A percentile compares a stretch with the other conserved stretches of the same genome.
These are phyloP conservation scores for Cercospora canescens DNA, from an alignment of 2,329 filamentous ascomycete species.

Conservation along the genomic window DNA sequence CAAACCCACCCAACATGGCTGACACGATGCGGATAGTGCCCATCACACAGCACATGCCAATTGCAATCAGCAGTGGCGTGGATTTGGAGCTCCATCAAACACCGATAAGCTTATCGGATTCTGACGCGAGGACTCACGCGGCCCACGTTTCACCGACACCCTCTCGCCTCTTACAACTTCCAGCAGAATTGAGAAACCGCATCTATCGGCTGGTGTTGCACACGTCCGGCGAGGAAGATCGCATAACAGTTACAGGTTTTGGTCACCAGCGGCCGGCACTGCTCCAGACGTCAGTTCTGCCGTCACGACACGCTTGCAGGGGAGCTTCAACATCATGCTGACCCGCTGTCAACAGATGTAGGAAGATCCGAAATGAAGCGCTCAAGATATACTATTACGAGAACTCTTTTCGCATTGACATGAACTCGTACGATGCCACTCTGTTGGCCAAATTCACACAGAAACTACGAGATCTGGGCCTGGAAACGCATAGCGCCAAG, in stretches of 20 bases:
- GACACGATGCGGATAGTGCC: background rate
- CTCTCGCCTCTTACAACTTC: conserved; percentile 8
- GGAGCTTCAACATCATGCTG: background rate
- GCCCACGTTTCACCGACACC: background rate
- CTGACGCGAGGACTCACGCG: background rate
- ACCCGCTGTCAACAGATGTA: background rate
- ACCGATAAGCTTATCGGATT: background rate
- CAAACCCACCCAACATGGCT: background rate
- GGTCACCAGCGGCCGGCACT: background rate
- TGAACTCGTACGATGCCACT: background rate
- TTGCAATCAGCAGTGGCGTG: background rate
- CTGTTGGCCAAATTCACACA: background rate
- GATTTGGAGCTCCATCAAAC: background rate
- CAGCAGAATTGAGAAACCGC: conserved; percentile 21
- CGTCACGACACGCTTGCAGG: background rate
- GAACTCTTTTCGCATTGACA: conserved; percentile 9
- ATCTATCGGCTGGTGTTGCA: conserved; percentile 17
- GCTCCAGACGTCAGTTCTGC: background rate
- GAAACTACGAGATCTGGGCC: background rate
- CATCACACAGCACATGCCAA: background rate
- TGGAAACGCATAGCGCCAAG: background rate
- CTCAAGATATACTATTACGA: conserved; percentile 16
- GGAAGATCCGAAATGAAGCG: conserved; percentile 1
- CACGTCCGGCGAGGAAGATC: background rate
- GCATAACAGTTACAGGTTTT: background rate